Conservation (phyloP, 2,329 filamentous ascomycete genomes). For the Teratosphaeria nubilosa region DNA sequence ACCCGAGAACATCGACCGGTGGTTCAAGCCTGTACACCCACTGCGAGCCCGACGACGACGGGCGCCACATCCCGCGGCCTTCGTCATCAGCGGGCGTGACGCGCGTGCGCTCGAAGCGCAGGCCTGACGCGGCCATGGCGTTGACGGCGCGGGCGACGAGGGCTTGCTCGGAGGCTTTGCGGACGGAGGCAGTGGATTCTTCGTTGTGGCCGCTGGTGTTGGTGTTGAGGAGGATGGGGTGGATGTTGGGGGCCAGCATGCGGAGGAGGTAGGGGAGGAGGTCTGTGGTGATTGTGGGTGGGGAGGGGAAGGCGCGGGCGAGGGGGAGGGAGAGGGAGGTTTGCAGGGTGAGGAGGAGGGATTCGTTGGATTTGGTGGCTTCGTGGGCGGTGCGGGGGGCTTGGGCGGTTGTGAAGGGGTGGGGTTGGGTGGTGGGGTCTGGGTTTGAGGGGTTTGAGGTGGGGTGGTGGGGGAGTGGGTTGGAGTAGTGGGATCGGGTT, state of each 20-base stretch:
- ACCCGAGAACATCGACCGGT: conserved; percentile 66
- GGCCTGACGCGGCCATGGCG: conserved; percentile 71
- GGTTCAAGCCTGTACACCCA: conserved; percentile 96
- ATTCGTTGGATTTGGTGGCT: conserved; percentile 65
- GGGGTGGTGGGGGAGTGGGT: conserved; percentile 38
- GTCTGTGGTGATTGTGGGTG: conserved; percentile 67
- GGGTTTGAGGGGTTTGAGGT: conserved; percentile 39
- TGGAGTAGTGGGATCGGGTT: conserved; percentile 36
- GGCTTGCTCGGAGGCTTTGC: conserved; percentile 71
- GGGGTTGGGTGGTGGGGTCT: conserved; percentile 20
- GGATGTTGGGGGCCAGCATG: conserved; percentile 80
- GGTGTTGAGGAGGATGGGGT: conserved; percentile 64
- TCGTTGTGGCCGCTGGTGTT: too few relatives aligned
- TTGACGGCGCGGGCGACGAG: conserved; percentile 73
- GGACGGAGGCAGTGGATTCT: conserved; percentile 61
- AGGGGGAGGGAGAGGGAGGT: conserved; percentile 61
- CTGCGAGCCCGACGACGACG: conserved; percentile 12
- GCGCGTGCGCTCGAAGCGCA: conserved; percentile 69
- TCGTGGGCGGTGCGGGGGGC: conserved; percentile 78
- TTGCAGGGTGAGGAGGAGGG: conserved; percentile 64
- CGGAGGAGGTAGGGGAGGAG: conserved; percentile 75
- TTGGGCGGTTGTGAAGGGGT: conserved; percentile 71
- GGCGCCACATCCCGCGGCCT: background rate
- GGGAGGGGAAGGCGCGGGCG: conserved; percentile 66
- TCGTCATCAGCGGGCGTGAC: conserved; percentile 57